A percentile compares a stretch with the other conserved stretches of the same genome.
Evolutionary conservation across 192 early-diverging fungal species (phyloP).

Genomic region (Coemansia sp.): DNA sequence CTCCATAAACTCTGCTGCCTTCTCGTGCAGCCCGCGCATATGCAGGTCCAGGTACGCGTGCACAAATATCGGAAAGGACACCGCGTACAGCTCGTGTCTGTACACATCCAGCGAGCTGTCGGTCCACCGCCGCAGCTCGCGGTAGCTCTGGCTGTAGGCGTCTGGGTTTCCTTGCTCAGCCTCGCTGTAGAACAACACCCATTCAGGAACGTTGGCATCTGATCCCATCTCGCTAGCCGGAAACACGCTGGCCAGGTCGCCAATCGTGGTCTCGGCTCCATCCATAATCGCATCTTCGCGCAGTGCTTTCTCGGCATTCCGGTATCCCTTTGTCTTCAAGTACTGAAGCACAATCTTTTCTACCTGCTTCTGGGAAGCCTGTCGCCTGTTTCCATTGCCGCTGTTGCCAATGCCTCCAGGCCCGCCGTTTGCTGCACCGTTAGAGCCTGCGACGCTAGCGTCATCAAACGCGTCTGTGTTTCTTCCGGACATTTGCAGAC

Average conservation of each 20-base stretch:
- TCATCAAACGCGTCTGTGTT: constrained; percentile 7
- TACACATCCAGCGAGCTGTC: constrained; percentile 93
- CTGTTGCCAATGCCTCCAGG: neutral
- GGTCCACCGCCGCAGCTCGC: constrained; percentile 78
- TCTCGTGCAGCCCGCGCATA: constrained; percentile 40
- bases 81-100: constrained; percentile 83
- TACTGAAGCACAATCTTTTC: constrained; percentile 69
- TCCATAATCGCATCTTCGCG: constrained; percentile 58
- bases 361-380: constrained; percentile 43
- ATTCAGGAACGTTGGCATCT: constrained; percentile 63
- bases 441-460: neutral
- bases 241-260: constrained; percentile 48
- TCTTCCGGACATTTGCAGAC: neutral
- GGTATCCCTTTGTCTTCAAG: constrained; percentile 68
- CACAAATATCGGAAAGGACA: constrained; percentile 90
- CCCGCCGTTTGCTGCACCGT: constrained; percentile 3
- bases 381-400: constrained; percentile 6
- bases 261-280: constrained; percentile 43
- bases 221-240: constrained; percentile 49
- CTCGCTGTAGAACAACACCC: constrained; percentile 67
- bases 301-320: constrained; percentile 64
- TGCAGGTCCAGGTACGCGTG: constrained; percentile 89
- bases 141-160: constrained; percentile 79
- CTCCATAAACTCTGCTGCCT: constrained; percentile 67
- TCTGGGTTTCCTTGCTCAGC: constrained; percentile 77